Percentiles rank a stretch among this genome's conserved stretches.
Conservation (phyloP, 257 asterid species). For the Echium plantagineum region DNA sequence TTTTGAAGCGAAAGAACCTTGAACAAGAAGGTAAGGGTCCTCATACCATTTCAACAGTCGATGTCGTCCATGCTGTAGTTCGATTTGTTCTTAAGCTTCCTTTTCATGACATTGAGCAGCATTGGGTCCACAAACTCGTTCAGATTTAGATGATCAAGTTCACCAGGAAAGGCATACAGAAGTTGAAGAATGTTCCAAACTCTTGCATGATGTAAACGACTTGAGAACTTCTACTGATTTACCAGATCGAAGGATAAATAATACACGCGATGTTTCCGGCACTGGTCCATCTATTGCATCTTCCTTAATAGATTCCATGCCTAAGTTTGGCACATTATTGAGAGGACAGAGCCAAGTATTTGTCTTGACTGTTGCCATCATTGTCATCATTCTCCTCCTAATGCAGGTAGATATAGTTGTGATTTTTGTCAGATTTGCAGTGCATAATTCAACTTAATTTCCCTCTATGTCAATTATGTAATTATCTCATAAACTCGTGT, state of each 20-base stretch:
- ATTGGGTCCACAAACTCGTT: conserved; percentile 22
- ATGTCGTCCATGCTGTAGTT: too few relatives aligned
- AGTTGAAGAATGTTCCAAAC: conserved; percentile 12
- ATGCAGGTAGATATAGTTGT: conserved; percentile 63
- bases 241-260: conserved; percentile 23
- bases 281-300: conserved; percentile 29
- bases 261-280: conserved; percentile 17
- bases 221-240: conserved; percentile 17
- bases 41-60: neutral
- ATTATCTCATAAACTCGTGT: neutral
- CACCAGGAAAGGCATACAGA: conserved; percentile 10
- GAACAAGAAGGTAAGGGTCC: conserved; percentile 56
- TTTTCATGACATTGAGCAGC: conserved; percentile 8
- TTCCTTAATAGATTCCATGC: conserved; percentile 24
- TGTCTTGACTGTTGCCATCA: conserved; percentile 40
- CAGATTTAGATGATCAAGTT: conserved; percentile 32
- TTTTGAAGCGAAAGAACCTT: conserved; percentile 64
- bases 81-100: neutral
- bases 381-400: conserved; percentile 57
- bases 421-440: neutral
- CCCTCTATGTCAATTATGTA: neutral
- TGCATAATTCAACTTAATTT: neutral
- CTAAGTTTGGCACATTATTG: conserved; percentile 32
- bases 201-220: conserved; percentile 19
- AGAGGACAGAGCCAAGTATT: conserved; percentile 46